Base-by-base conservation (phyloP, 2,329 filamentous ascomycete species). In the Alternaria angustiovoidea region DNA sequence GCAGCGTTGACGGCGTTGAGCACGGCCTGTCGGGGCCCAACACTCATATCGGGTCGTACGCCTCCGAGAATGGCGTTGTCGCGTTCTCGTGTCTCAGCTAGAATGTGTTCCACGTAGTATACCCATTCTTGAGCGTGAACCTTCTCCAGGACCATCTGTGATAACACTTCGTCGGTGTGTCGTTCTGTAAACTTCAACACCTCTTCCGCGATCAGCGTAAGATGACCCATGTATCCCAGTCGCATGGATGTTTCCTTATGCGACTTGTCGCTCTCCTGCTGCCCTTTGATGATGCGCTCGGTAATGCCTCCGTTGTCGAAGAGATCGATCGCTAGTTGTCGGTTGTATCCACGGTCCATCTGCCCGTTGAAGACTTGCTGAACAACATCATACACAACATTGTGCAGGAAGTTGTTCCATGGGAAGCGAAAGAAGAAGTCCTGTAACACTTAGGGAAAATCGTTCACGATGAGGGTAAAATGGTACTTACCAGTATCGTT, bases 401-500 rank as follows among this genome's bases (percentile, higher is more conserved):
- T 99, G 81, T 99, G 95, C 44, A 99, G 86, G 75, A 99, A 99
- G 78, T 99, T 99, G 80, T 99, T 99, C 95, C 95, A 99, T 1
- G 95, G 94, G 74, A 98, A 99, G 61, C 91, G 89, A 83, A 99
- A 99, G 81, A 99, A 99, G 83, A 98, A 98, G 58, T 93, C 92
- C 93, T 96, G 66, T 1, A n/a, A 4, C 24, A 8, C 30, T 32
- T 26, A 69, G 55, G 38, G 32, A 7, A 3, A 5, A 11, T n/a
- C 2, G 22, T 24, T 41, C 20, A 24, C 51, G 34, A 28, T 63
- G 39, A 59, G 36, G 11, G 11, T 3, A 7, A 32, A 26, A 36
- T n/a, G 9, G 18, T 39, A 81, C 90, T 85, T 85, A 96, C 93
- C 77, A 99, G 81, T 72, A 99, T 98, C 2, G 93, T 97, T 28